Base-by-base conservation (phyloP, 192 early-diverging fungal species). In the Geranomyces variabilis region DNA sequence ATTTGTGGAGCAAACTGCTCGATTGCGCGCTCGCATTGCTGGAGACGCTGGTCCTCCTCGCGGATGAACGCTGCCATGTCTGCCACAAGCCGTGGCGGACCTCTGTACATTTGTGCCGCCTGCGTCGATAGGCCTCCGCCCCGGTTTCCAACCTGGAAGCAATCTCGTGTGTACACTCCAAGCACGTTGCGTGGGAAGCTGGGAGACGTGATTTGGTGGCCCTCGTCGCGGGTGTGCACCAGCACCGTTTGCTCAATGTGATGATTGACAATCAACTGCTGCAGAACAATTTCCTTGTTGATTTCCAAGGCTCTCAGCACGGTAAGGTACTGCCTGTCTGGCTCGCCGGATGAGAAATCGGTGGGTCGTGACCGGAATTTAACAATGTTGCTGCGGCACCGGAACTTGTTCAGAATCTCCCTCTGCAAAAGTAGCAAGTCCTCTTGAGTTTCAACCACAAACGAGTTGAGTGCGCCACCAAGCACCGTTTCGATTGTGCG, bases 241-340 rank as follows among this genome's bases (percentile, higher is more conserved):
- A 85, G 70, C 8, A 80, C 80, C 5, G 47, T 45, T 22, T 71
- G 55, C 63, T 86, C 84, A 61, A 81, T 79, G 14, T 68, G 34
- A n/a, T 61, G 31, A 57, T 79, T 64, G 57, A 85, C 60, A 48
- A 83, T 53, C 45, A 85, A 58, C 56, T 70, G 70, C 14, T 70
- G 14, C 36, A 41, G 36, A 41, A 41, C 36, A 63, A 13, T 14
- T 13, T 19, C 24, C 17, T 65, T 41, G 48, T 43, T n/a, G 19
- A 75, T 66, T 61, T 76, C 49, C 21, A 79, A 29, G 26, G 30
- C 51, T 12, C 64, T n/a, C 15, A 66, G 29, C 22, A 79, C 59
- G 4, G 77, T 79, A 14, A 49, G 28, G 30, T 63, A 62, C 1
- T 70, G 4, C 12, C 46, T 14, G 24, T 63, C 47, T 1, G 76